Evolutionary conservation across 257 asterid species (phyloP).

Genomic region (Sherardia arvensis): DNA sequence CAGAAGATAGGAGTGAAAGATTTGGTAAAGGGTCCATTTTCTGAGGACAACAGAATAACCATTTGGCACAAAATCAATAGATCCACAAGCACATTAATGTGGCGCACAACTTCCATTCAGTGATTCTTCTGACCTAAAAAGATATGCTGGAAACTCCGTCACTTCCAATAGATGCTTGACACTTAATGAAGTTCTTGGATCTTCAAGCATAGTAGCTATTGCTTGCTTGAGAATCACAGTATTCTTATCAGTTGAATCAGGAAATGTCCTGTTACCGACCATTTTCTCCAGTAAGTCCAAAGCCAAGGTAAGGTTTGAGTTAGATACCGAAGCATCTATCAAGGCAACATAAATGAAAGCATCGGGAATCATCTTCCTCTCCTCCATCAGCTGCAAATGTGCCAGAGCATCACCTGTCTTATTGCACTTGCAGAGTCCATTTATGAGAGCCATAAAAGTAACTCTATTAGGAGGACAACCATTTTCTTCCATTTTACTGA

Average conservation of each 20-base stretch:
- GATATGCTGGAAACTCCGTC: slow-evolving; percentile 14
- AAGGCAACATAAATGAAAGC: slow-evolving; percentile 42
- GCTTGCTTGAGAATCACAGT: slow-evolving; percentile 22
- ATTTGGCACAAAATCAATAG: not conserved
- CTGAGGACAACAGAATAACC: not conserved
- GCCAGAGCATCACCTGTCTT: slow-evolving; percentile 47
- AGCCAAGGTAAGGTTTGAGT: slow-evolving; percentile 34
- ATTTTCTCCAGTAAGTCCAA: slow-evolving; percentile 37
- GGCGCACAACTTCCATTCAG: not conserved
- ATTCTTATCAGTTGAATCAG: slow-evolving; percentile 23
- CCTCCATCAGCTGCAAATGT: slow-evolving; percentile 65
- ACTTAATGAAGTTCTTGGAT: slow-evolving; percentile 22
- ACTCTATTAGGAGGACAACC: slow-evolving; percentile 58
- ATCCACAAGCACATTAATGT: not conserved
- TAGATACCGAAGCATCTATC: slow-evolving; percentile 43
- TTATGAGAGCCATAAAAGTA: slow-evolving; percentile 75
- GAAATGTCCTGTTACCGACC: slow-evolving; percentile 22
- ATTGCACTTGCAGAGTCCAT: slow-evolving; percentile 81
- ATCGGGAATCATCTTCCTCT: slow-evolving; percentile 56
- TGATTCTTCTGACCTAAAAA: slow-evolving; percentile 7
- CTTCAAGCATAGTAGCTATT: slow-evolving; percentile 18
- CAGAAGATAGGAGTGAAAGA: not conserved
- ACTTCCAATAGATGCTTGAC: slow-evolving; percentile 18
- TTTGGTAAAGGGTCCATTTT: not conserved
- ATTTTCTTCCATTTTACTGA: slow-evolving; percentile 54